These are phyloP conservation scores for Podaxis rugospora DNA, from an alignment of 768 basidiomycete genomes.

Conservation along the genomic window DNA sequence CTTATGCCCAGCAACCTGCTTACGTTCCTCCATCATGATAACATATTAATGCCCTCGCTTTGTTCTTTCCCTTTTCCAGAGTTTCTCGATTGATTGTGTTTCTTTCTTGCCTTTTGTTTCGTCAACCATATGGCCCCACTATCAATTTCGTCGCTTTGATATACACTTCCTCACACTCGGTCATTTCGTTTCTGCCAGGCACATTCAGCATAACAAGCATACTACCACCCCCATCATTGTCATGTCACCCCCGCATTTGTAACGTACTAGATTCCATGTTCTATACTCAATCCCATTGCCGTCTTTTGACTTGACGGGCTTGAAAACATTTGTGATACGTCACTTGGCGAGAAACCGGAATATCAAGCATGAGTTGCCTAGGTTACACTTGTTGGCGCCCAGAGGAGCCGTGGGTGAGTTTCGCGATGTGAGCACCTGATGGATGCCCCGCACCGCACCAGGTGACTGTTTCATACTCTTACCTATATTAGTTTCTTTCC, in stretches of 20 bases:
- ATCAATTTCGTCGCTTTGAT: constrained; percentile 29
- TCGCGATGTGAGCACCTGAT: constrained; percentile 3
- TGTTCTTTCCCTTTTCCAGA: constrained; percentile 17
- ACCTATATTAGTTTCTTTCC: neutral
- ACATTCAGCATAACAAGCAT: constrained; percentile 28
- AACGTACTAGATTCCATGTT: constrained; percentile 11
- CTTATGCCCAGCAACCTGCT: constrained; percentile 20
- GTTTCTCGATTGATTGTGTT: neutral
- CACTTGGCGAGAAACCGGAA: neutral
- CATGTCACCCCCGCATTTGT: constrained; percentile 9
- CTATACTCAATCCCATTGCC: neutral
- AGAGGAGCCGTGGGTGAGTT: constrained; percentile 6
- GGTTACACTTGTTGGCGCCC: neutral
- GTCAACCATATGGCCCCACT: constrained; percentile 24
- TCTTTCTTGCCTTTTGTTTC: constrained; percentile 21
- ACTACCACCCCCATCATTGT: constrained; percentile 38
- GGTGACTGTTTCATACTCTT: neutral
- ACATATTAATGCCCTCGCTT: constrained; percentile 13
- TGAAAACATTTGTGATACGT: neutral
- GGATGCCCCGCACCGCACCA: neutral
- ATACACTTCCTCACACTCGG: constrained; percentile 29
- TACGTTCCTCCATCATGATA: constrained; percentile 31
- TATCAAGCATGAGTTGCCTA: neutral
- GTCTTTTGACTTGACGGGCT: neutral
- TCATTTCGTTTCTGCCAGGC: constrained; percentile 14